These are phyloP conservation scores for Claviceps citrina DNA, from an alignment of 2,329 filamentous ascomycete genomes.

Conservation along the genomic window DNA sequence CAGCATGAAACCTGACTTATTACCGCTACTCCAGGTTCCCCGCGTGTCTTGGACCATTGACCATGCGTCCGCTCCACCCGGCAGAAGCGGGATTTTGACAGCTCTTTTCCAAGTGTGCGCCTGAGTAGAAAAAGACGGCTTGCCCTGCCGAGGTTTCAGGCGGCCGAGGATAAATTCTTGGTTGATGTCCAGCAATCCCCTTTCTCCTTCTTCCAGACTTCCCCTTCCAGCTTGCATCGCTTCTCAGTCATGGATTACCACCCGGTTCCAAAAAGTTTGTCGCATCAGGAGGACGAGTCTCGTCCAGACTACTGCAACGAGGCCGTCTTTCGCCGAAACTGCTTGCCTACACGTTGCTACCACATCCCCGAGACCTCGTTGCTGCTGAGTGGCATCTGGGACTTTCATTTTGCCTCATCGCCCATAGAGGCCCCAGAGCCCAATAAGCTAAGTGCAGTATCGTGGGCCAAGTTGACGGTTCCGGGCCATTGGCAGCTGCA, in stretches of 20 bases:
- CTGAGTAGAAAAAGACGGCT: conserved; percentile 1
- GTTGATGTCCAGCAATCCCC: neutral
- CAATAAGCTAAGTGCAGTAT: conserved; percentile 8
- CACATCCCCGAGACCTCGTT: conserved; percentile 34
- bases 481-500: conserved; percentile 55
- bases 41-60: neutral
- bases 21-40: too few species aligned
- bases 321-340: conserved; percentile 36
- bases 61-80: neutral
- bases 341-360: conserved; percentile 36
- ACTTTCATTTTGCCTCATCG: conserved; percentile 34
- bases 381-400: conserved; percentile 40
- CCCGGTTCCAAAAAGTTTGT: conserved; percentile 12
- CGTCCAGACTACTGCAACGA: conserved; percentile 35
- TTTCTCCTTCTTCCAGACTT: neutral
- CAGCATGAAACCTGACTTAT: neutral
- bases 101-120: neutral
- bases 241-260: neutral
- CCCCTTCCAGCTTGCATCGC: neutral
- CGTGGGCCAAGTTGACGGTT: conserved; percentile 33
- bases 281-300: conserved; percentile 19
- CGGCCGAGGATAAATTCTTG: too few species aligned
- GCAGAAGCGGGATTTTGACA: neutral
- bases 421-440: conserved; percentile 31
- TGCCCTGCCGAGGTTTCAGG: neutral